Percentiles rank a stretch among this genome's conserved stretches.
Conservation (phyloP, 2,329 filamentous ascomycete species). For the Xylaria sp. region DNA sequence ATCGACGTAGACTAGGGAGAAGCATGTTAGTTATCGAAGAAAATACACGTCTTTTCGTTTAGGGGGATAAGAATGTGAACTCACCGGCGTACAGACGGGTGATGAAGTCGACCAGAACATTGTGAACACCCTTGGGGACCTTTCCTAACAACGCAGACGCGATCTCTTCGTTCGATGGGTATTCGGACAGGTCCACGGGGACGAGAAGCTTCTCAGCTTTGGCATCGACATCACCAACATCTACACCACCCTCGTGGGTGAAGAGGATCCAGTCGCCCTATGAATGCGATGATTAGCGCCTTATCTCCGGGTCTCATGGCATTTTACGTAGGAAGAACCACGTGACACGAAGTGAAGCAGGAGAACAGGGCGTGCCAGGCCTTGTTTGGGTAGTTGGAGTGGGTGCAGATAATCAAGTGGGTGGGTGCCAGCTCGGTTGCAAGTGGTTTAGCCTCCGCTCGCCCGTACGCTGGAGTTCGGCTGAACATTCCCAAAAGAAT, state of each 20-base stretch:
- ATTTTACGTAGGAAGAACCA: slow-evolving; percentile 25
- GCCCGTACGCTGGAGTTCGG: slow-evolving; percentile 51
- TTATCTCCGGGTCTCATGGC: slow-evolving; percentile 7
- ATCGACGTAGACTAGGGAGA: slow-evolving; percentile 84
- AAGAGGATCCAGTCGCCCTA: slow-evolving; percentile 99
- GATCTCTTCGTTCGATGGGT: slow-evolving; percentile 96
- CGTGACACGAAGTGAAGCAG: slow-evolving; percentile 21
- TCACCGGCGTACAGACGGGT: slow-evolving; percentile 85
- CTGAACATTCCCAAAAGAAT: slow-evolving; percentile 37
- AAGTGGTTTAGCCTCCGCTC: slow-evolving; percentile 59
- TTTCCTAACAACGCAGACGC: slow-evolving; percentile 87
- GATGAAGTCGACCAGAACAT: slow-evolving; percentile 99
- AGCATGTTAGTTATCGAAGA: slow-evolving; percentile 17
- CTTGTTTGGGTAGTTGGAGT: slow-evolving; percentile 41
- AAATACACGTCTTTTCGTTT: not conserved
- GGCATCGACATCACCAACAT: slow-evolving; percentile 98
- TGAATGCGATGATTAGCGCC: slow-evolving; percentile 38
- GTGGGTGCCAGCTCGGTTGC: slow-evolving; percentile 38
- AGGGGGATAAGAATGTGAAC: slow-evolving; percentile 3
- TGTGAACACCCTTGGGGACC: slow-evolving; percentile 94
- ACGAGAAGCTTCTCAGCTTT: slow-evolving; percentile 99
- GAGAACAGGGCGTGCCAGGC: slow-evolving; percentile 24
- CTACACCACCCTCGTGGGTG: slow-evolving; percentile 99
- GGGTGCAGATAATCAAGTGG: slow-evolving; percentile 42
- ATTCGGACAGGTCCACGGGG: slow-evolving; percentile 92